A percentile compares a stretch with the other conserved stretches of the same genome.
These are phyloP conservation scores for Hypoxylon lienhwacheense DNA, from an alignment of 495 filamentous ascomycete genomes.

Conservation along the genomic window DNA sequence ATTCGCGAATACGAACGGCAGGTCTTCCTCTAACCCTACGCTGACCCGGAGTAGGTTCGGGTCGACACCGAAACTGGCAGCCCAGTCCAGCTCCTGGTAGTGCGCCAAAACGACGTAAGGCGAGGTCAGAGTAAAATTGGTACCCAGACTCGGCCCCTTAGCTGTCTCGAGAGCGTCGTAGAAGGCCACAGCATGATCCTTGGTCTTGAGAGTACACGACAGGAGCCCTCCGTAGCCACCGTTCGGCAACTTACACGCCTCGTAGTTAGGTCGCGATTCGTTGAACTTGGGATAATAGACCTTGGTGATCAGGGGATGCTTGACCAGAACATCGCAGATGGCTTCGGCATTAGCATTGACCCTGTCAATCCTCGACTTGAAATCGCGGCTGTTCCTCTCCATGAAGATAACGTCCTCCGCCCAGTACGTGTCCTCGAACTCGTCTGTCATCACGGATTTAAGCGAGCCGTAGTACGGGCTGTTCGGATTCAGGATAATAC, in stretches of 20 bases:
- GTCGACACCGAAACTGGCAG: conserved; percentile 74
- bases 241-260: conserved; percentile 68
- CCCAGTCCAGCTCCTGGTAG: conserved; percentile 91
- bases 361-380: conserved; percentile 76
- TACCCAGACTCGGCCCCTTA: conserved; percentile 93
- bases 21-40: conserved; percentile 80
- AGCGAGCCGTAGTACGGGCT: conserved; percentile 67
- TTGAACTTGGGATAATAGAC: conserved; percentile 87
- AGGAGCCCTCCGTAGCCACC: conserved; percentile 93
- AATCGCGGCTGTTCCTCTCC: conserved; percentile 94
- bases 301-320: conserved; percentile 65
- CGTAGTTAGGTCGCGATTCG: conserved; percentile 70
- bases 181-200: conserved; percentile 73
- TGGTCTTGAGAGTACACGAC: conserved; percentile 74
- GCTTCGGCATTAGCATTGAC: conserved; percentile 87
- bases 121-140: conserved; percentile 89
- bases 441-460: conserved; percentile 59
- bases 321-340: conserved; percentile 67
- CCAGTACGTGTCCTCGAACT: conserved; percentile 92
- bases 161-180: conserved; percentile 84
- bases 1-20: conserved; percentile 53
- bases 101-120: conserved; percentile 93
- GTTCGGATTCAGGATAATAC: conserved; percentile 82
- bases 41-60: conserved; percentile 80
- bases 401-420: conserved; percentile 90